Base-by-base conservation (phyloP, 257 asterid species). In the Petunia axillaris region DNA sequence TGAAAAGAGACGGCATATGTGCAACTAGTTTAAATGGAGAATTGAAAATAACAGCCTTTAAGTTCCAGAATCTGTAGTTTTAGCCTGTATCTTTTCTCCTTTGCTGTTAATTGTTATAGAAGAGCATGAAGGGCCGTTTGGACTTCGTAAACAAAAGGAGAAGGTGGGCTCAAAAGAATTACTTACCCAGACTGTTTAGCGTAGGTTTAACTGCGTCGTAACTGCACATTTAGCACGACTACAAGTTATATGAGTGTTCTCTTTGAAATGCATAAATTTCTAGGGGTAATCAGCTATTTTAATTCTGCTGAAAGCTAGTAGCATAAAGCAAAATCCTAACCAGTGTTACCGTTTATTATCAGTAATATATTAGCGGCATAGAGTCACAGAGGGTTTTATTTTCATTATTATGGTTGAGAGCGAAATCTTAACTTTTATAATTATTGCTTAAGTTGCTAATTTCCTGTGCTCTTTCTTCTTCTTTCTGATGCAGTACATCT, bases 401-500 rank as follows among this genome's bases (percentile, higher is more conserved):
- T 59, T 59, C 39, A 59, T 59, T 59, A n/a, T 59, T 35, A 59
- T 59, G 65, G 5, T 59, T 59, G 65, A 16, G 65, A 59, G 65
- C 25, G 39, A 59, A 52, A 59, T 59, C 39, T 59, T 35, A 59
- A 6, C 39, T 57, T 15, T 57, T 57, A 57, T 0, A 48, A 48
- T 39, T 76, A 36, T n/a, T 11, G 4, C 50, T 75, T 46, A 15
- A 2, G 8, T 78, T 15, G 64, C 44, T 78, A n/a, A 44, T 41
- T 59, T 58, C 44, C 36, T 35, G 1, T 41, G 38, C 58, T 73
- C 3, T 71, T n/a, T 50, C 14, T 73, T 50, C 15, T 46, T 50
- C 14, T 46, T n/a, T 44, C 76, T 68, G 77, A 77, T 91, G 88
- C 91, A 96, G 98, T 93, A 96, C 86, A 97, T 96, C 15, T 40